A percentile compares a stretch with the other conserved stretches of the same genome.
phyloP scores from a whole-genome alignment of 129 eudicot genomes.

The Centrapalus pauciflorus region DNA sequence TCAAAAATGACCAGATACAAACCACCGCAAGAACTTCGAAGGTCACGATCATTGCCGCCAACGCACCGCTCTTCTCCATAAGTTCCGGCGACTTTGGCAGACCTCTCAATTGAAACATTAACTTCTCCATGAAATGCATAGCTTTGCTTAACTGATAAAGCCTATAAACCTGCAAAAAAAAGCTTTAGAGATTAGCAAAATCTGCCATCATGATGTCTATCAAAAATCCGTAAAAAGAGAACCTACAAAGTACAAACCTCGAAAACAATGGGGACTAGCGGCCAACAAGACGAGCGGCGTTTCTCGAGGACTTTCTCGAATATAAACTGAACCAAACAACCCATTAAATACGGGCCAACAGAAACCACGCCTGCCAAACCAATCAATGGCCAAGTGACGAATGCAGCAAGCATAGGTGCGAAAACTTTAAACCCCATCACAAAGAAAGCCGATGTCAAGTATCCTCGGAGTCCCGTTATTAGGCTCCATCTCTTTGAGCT shows the following conservation, averaged over 20 bases:
- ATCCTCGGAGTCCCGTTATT: constrained; percentile 74
- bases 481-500: constrained; percentile 85
- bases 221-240: constrained; percentile 6
- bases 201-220: background rate
- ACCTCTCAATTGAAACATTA: constrained; percentile 57
- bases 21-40: constrained; percentile 54
- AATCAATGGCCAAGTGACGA: constrained; percentile 64
- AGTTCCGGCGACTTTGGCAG: constrained; percentile 41
- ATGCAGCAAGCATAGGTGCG: constrained; percentile 63
- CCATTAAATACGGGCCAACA: constrained; percentile 59
- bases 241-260: constrained; percentile 43
- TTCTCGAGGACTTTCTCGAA: constrained; percentile 48
- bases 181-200: background rate
- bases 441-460: constrained; percentile 58
- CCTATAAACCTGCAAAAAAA: constrained; percentile 68
- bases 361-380: constrained; percentile 59
- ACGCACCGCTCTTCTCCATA: constrained; percentile 49
- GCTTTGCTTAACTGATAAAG: constrained; percentile 77
- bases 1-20: constrained; percentile 86
- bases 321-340: constrained; percentile 59
- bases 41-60: constrained; percentile 45
- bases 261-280: constrained; percentile 73
- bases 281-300: constrained; percentile 70
- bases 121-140: constrained; percentile 46
- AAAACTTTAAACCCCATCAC: constrained; percentile 67